These are phyloP conservation scores for Leucaena leucocephala DNA, from an alignment of 306 rosid genomes.

Conservation along the genomic window DNA sequence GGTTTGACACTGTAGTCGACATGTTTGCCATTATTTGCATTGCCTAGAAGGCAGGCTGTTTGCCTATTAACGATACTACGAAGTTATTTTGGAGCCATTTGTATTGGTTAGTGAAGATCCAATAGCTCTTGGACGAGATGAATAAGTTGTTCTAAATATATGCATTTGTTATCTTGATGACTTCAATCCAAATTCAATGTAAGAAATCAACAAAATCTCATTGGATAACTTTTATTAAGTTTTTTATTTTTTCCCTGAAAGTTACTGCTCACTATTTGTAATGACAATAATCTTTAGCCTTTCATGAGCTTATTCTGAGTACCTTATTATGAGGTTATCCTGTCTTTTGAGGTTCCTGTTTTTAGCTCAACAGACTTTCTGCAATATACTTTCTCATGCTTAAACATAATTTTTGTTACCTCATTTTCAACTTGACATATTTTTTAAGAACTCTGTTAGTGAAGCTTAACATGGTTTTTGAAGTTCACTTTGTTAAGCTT, in stretches of 20 bases:
- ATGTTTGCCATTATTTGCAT: background rate
- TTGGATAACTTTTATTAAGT: background rate
- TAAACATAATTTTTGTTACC: background rate
- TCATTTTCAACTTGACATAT: background rate
- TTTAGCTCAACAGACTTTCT: background rate
- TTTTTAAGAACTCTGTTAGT: background rate
- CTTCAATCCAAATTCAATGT: background rate
- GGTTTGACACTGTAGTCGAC: constrained; percentile 11
- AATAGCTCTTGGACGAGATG: constrained; percentile 10
- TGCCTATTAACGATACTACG: background rate
- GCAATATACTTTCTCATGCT: background rate
- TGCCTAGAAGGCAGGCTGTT: background rate
- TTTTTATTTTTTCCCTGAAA: constrained; percentile 10
- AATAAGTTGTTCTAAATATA: background rate
- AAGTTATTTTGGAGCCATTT: constrained; percentile 25
- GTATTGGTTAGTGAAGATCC: constrained; percentile 15
- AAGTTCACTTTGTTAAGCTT: background rate
- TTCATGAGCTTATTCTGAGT: too few species aligned
- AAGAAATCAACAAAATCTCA: background rate
- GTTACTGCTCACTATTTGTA: background rate
- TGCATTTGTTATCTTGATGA: constrained; percentile 16
- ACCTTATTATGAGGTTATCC: background rate
- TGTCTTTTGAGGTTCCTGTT: background rate
- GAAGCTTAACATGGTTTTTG: background rate
- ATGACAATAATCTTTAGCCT: too few species aligned